Conservation (phyloP, 106 monocot species). For the Dendrobium huoshanense region DNA sequence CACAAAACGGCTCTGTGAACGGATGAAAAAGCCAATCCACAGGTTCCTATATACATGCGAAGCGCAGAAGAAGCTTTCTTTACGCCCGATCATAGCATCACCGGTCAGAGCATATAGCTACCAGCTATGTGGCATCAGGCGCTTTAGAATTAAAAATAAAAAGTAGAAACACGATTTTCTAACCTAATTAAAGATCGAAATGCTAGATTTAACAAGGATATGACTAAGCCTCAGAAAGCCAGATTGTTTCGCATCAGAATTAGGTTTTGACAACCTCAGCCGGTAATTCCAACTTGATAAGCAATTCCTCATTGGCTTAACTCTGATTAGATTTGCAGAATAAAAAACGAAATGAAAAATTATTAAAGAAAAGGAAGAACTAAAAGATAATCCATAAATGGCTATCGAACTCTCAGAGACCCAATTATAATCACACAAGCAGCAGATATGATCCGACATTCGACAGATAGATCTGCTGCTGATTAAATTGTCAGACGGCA, state of each 20-base stretch:
- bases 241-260: background rate
- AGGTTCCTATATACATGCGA: slow-evolving; percentile 37
- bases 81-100: slow-evolving; percentile 41
- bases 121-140: slow-evolving; percentile 16
- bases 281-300: slow-evolving; percentile 3
- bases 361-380: background rate
- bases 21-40: slow-evolving; percentile 11
- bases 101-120: slow-evolving; percentile 26
- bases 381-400: background rate
- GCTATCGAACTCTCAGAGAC: slow-evolving; percentile 19
- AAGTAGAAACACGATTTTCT: background rate
- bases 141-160: background rate
- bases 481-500: background rate
- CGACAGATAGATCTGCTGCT: background rate
- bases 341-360: background rate
- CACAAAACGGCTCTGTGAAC: slow-evolving; percentile 35
- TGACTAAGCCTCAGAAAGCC: background rate
- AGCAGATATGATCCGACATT: slow-evolving; percentile 2
- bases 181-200: background rate
- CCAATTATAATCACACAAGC: slow-evolving; percentile 32
- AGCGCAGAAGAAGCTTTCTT: slow-evolving; percentile 8
- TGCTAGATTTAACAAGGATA: background rate
- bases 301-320: background rate
- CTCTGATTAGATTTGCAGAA: too few species aligned
- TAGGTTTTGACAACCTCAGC: slow-evolving; percentile 1